Percentiles rank a stretch among this genome's conserved stretches.
Conservation (phyloP, 257 asterid genomes). For the Jacaranda copaia region DNA sequence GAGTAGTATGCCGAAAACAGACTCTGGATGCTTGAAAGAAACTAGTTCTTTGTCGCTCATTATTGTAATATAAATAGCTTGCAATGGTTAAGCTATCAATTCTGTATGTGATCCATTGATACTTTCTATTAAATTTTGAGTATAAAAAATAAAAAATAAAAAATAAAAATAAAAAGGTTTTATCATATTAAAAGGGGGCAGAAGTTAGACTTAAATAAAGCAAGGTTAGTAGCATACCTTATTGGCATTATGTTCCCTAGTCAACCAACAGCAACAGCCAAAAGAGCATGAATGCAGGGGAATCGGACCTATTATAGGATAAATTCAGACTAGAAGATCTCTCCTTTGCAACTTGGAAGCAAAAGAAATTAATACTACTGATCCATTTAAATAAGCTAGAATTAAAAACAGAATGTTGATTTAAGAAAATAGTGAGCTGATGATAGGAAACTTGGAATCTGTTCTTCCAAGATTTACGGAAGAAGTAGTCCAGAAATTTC, state of each 20-base stretch:
- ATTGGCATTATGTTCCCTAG: slow-evolving; percentile 38
- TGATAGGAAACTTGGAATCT: slow-evolving; percentile 33
- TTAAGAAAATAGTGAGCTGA: slow-evolving; percentile 20
- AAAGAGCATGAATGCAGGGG: slow-evolving; percentile 66
- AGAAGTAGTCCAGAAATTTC: slow-evolving; percentile 28
- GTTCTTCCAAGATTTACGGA: slow-evolving; percentile 29
- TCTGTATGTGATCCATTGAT: neutral
- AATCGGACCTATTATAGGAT: slow-evolving; percentile 59
- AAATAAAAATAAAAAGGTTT: neutral
- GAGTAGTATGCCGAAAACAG: neutral
- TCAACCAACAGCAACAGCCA: slow-evolving; percentile 65
- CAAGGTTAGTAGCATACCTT: slow-evolving; percentile 54
- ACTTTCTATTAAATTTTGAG: slow-evolving; percentile 13
- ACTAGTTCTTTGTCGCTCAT: slow-evolving; percentile 2
- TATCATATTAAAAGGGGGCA: neutral
- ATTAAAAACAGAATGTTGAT: slow-evolving; percentile 19
- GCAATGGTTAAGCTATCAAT: neutral
- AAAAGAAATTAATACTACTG: slow-evolving; percentile 26
- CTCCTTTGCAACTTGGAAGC: slow-evolving; percentile 39
- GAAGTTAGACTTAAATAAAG: slow-evolving; percentile 30
- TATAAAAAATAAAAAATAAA: neutral
- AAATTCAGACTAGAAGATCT: slow-evolving; percentile 48
- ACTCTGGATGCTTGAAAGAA: neutral
- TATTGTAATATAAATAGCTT: slow-evolving; percentile 12
- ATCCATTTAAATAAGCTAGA: slow-evolving; percentile 28